Percentiles rank a stretch among this genome's conserved stretches.
Conservation (phyloP, 2,329 filamentous ascomycete genomes). For the Sarocladium kiliense region DNA sequence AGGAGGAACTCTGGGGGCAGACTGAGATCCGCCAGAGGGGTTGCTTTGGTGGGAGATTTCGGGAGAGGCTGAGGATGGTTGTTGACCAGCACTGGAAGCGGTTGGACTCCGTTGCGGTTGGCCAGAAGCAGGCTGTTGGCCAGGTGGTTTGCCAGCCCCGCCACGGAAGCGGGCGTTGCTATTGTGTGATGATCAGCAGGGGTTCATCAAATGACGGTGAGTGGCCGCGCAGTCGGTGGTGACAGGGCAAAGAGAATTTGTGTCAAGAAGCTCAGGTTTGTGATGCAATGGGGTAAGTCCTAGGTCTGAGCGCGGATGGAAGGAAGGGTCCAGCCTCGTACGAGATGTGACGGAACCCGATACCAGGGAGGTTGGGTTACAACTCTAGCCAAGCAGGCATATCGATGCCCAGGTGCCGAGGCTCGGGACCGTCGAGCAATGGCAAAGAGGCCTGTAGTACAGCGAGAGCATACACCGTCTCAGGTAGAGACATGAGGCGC, state of each 20-base stretch:
- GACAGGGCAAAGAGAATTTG: too few species aligned
- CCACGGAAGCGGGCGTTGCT: slow-evolving; percentile 57
- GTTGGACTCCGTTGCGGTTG: slow-evolving; percentile 48
- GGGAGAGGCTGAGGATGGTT: slow-evolving; percentile 36
- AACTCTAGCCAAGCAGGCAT: background rate
- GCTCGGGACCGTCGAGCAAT: background rate
- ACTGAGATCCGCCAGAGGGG: slow-evolving; percentile 44
- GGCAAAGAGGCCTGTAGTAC: background rate
- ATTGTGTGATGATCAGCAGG: slow-evolving; percentile 20
- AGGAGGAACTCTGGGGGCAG: slow-evolving; percentile 54
- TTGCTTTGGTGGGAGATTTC: slow-evolving; percentile 39
- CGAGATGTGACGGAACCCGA: background rate
- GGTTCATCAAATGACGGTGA: slow-evolving; percentile 10
- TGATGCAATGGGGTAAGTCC: background rate
- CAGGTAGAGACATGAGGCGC: slow-evolving; percentile 2
- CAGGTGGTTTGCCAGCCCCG: slow-evolving; percentile 45
- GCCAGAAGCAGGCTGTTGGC: slow-evolving; percentile 34
- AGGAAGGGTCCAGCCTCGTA: background rate
- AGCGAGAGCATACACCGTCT: background rate
- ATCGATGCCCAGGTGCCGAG: background rate
- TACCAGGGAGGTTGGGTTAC: background rate
- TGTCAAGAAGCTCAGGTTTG: slow-evolving; percentile 7
- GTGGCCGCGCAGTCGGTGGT: slow-evolving; percentile 9
- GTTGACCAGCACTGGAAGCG: slow-evolving; percentile 39
- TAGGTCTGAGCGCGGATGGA: background rate